These are phyloP conservation scores for Poa pratensis DNA, from an alignment of 176 grass and related monocot species.

Conservation along the genomic window DNA sequence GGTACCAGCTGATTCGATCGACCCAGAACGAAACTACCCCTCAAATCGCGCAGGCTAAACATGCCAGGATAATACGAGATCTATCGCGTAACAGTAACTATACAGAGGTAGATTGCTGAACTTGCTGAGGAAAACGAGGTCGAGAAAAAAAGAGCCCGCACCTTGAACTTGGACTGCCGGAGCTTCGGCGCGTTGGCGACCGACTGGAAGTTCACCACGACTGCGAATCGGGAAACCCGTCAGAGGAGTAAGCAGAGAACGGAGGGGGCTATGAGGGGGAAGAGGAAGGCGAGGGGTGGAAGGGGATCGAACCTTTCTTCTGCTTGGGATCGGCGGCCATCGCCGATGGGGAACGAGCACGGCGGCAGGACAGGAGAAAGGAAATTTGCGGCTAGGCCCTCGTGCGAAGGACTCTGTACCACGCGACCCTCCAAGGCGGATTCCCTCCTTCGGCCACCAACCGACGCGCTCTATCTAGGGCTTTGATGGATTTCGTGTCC, in stretches of 20 bases:
- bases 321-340: conserved; percentile 28
- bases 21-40: background rate
- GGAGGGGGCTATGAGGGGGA: background rate
- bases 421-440: background rate
- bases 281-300: background rate
- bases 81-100: background rate
- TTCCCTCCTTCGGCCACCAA: too few species aligned
- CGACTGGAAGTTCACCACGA: conserved; percentile 65
- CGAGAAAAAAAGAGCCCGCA: background rate
- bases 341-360: background rate
- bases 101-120: background rate
- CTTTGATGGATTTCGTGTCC: background rate
- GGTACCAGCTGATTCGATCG: background rate
- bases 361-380: background rate
- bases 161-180: conserved; percentile 74
- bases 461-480: background rate
- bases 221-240: conserved; percentile 27
- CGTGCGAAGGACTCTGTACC: background rate
- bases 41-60: background rate
- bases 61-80: background rate
- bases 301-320: conserved; percentile 23
- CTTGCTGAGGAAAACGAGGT: background rate
- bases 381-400: background rate
- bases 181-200: conserved; percentile 59
- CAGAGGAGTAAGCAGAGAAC: conserved; percentile 7